Evolutionary conservation across 176 grass and related monocot genomes (phyloP).

Genomic region (Ananas comosus): DNA sequence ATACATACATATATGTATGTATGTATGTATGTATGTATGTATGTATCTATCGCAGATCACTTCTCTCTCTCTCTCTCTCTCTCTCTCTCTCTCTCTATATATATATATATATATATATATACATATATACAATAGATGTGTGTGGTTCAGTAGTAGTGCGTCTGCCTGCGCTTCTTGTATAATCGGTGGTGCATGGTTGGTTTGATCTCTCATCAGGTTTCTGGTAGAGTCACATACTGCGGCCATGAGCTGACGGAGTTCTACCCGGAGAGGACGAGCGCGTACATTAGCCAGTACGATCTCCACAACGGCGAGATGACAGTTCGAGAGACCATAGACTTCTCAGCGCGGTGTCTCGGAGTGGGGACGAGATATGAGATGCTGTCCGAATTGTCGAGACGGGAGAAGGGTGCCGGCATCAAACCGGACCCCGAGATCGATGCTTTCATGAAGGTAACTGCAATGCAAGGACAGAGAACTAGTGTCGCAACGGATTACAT

Average conservation of each 20-base stretch:
- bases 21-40: too few species aligned
- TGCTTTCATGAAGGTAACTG: conserved; percentile 52
- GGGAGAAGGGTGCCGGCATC: conserved; percentile 53
- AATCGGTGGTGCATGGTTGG: too few species aligned
- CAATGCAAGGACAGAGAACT: conserved; percentile 41
- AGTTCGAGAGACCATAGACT: conserved; percentile 64
- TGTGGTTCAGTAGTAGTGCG: too few species aligned
- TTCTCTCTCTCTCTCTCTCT: too few species aligned
- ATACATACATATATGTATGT: too few species aligned
- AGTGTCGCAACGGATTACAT: conserved; percentile 51
- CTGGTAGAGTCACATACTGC: conserved; percentile 45
- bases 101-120: too few species aligned
- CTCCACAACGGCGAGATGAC: conserved; percentile 56
- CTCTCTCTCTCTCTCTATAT: too few species aligned
- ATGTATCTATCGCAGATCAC: too few species aligned
- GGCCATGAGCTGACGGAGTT: conserved; percentile 45
- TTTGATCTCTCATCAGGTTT: too few species aligned
- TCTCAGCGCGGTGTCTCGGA: conserved; percentile 50
- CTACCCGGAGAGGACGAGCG: conserved; percentile 47
- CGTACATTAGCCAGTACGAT: conserved; percentile 64
- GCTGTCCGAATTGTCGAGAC: conserved; percentile 44
- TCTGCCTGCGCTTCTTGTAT: too few species aligned
- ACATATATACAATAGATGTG: too few species aligned
- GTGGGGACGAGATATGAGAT: conserved; percentile 46
- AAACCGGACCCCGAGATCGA: conserved; percentile 60